Base-by-base conservation (phyloP, 1,284 basidiomycete species). In the Schizophyllum commune region DNA sequence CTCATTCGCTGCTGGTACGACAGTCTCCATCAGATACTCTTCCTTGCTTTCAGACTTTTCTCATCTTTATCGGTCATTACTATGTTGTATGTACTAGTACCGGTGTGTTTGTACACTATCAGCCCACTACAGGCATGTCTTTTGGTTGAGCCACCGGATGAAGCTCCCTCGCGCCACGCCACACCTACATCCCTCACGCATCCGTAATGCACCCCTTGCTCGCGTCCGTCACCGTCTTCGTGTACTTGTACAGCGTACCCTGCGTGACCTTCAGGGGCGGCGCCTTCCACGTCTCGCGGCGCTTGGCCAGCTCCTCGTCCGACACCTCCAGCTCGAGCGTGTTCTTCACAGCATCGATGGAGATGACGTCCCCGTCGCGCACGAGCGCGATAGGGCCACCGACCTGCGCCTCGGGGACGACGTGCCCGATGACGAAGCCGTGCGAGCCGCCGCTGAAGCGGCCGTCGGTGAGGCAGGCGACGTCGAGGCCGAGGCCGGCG, bases 311-410 rank as follows among this genome's bases (percentile, higher is more conserved):
- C 72, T 94, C 92, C 64, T 86, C 84, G 2, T 81, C 79, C 0
- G 86, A 73, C 27, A 96, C 84, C 4, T 80, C 75, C 51, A 96
- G 75, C 68, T 93, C 82, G 65, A 97, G 85, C 53, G 84, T 86
- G 74, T 96, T 96, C 67, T 84, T 83, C 57, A 92, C 83, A 2
- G 94, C 94, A 69, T 95, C 91, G 62, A 95, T 89, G 52, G 86
- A 83, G 68, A 95, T 92, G 60, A 84, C 76, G 72, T 97, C 94
- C 1, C 94, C 95, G 69, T 96, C 94, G 64, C 83, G 74, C 5
- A 97, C 89, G 21, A 97, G 83, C 9, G 91, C 94, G 69, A 97
- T 96, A 5, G 94, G 92, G 1, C 94, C 94, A 51, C 94, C 94
- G 32, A 88, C 86, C 69, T 92, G 91, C 5, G 93, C 93, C 73